These are phyloP conservation scores for Pelargonium fulgidum DNA, from an alignment of 441 rosid genomes.

Conservation along the genomic window DNA sequence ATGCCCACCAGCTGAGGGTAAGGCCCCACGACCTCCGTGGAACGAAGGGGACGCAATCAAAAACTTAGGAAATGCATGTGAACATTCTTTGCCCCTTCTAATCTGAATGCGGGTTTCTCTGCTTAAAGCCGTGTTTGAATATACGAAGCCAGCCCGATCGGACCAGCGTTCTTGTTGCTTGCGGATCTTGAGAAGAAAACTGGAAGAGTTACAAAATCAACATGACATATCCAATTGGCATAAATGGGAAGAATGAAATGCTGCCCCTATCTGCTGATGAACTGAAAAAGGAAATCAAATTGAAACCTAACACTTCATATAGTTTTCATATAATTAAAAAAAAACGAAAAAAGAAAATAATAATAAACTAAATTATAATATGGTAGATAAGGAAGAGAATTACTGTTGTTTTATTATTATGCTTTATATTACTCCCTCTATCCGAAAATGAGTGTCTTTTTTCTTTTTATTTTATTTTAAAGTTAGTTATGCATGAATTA, in stretches of 20 bases:
- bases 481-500: too few relatives aligned
- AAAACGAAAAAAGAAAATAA: background rate
- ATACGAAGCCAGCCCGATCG: constrained; percentile 26
- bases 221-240: background rate
- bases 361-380: background rate
- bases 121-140: constrained; percentile 31
- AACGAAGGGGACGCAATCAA: constrained; percentile 42
- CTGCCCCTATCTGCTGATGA: background rate
- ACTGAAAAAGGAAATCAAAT: background rate
- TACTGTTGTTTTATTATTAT: background rate
- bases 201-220: constrained; percentile 4
- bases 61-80: constrained; percentile 24
- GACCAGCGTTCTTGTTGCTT: constrained; percentile 25
- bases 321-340: background rate
- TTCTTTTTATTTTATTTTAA: too few relatives aligned
- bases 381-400: background rate
- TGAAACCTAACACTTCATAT: background rate
- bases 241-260: background rate
- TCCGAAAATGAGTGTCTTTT: too few relatives aligned
- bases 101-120: constrained; percentile 19
- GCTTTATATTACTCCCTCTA: background rate
- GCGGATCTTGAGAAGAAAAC: constrained; percentile 13
- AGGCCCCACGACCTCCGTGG: constrained; percentile 45
- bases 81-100: constrained; percentile 25
- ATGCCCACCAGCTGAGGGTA: constrained; percentile 46